Evolutionary conservation across 192 early-diverging fungal species (phyloP).

Genomic region (Linnemannia zychae): DNA sequence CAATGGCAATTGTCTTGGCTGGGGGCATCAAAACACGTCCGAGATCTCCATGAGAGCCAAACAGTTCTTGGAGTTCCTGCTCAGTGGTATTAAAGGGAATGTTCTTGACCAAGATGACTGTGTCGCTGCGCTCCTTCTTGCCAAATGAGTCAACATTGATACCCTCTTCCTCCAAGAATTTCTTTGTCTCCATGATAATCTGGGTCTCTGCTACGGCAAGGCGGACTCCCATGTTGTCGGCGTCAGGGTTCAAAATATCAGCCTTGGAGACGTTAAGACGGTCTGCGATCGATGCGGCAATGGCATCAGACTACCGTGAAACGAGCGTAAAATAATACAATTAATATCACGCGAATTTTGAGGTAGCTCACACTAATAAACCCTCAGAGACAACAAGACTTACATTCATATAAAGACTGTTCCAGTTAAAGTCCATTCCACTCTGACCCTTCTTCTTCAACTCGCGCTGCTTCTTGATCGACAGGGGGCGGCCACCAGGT

Average conservation of each 20-base stretch:
- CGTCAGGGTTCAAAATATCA: constrained; percentile 90
- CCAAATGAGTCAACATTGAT: constrained; percentile 86
- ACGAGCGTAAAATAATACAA: not conserved
- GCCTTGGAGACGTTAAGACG: constrained; percentile 90
- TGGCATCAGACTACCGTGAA: constrained; percentile 83
- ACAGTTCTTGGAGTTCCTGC: constrained; percentile 84
- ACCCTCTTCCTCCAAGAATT: constrained; percentile 80
- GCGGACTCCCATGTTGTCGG: constrained; percentile 92
- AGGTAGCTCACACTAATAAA: not conserved
- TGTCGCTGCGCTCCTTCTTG: constrained; percentile 85
- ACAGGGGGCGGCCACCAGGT: constrained; percentile 66
- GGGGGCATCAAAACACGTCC: constrained; percentile 95
- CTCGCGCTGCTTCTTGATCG: constrained; percentile 89
- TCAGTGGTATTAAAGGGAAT: constrained; percentile 87
- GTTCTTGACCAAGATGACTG: constrained; percentile 96
- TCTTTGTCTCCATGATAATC: constrained; percentile 94
- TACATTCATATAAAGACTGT: constrained; percentile 95
- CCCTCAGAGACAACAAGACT: constrained; percentile 22
- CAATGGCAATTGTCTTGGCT: constrained; percentile 91
- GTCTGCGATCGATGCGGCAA: constrained; percentile 96
- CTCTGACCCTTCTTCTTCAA: constrained; percentile 82
- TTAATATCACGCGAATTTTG: not conserved
- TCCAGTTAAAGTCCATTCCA: constrained; percentile 94
- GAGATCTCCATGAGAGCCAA: constrained; percentile 90
- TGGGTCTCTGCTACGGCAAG: constrained; percentile 98